A percentile compares a stretch with the other conserved stretches of the same genome.
These are phyloP conservation scores for Cryptococcus sp. DNA, from an alignment of 1,284 basidiomycete species.

Conservation along the genomic window DNA sequence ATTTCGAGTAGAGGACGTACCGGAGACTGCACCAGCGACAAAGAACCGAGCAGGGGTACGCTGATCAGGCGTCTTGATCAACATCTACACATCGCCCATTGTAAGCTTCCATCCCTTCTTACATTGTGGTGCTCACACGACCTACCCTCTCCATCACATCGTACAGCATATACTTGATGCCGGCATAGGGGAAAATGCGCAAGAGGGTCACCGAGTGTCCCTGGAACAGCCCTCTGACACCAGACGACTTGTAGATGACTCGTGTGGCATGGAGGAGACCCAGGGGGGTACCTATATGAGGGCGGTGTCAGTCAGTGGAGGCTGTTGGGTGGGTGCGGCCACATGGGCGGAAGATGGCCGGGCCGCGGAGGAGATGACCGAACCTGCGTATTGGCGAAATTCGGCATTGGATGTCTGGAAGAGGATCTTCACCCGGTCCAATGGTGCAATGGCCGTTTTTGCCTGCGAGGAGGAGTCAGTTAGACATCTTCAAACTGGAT, in stretches of 20 bases:
- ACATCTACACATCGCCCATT: slow-evolving; percentile 46
- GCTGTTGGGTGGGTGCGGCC: not conserved
- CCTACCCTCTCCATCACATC: slow-evolving; percentile 76
- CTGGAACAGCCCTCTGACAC: slow-evolving; percentile 80
- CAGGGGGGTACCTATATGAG: slow-evolving; percentile 35
- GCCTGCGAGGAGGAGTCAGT: slow-evolving; percentile 57
- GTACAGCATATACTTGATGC: slow-evolving; percentile 97
- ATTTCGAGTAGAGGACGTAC: slow-evolving; percentile 49
- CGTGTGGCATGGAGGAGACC: slow-evolving; percentile 75
- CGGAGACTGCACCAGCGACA: slow-evolving; percentile 80
- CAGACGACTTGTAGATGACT: slow-evolving; percentile 70
- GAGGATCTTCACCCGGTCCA: slow-evolving; percentile 97
- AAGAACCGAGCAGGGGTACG: slow-evolving; percentile 85
- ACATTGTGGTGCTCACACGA: slow-evolving; percentile 5
- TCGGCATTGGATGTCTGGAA: slow-evolving; percentile 97
- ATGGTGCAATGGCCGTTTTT: slow-evolving; percentile 93
- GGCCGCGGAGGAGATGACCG: slow-evolving; percentile 8
- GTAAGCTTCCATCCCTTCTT: not conserved
- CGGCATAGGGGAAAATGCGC: slow-evolving; percentile 86
- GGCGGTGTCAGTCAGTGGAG: not conserved
- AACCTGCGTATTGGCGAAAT: slow-evolving; percentile 88
- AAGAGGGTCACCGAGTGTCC: slow-evolving; percentile 86
- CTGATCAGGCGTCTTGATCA: slow-evolving; percentile 78
- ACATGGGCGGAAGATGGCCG: not conserved
- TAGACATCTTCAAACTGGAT: not conserved